Conservation (phyloP, 2,329 filamentous ascomycete species). For the Ceratocystis harringtonii region DNA sequence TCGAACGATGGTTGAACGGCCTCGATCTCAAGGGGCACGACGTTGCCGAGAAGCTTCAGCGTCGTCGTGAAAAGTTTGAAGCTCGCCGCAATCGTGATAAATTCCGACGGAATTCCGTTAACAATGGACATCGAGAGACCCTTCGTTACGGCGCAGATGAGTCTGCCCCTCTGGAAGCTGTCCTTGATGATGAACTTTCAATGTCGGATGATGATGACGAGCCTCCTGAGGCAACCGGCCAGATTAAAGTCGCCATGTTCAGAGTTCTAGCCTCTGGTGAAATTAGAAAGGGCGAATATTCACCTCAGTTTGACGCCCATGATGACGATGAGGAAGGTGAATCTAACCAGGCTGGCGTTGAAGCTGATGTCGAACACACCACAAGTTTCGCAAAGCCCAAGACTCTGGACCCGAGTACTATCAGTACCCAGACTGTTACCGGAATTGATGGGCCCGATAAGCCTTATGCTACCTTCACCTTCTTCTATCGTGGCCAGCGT, state of each 20-base stretch:
- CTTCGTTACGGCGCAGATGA: conserved; percentile 70
- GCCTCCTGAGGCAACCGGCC: conserved; percentile 82
- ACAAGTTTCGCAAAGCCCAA: conserved; percentile 97
- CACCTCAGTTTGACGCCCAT: conserved; percentile 90
- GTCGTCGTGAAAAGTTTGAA: conserved; percentile 66
- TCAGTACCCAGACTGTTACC: conserved; percentile 98
- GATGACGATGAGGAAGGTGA: conserved; percentile 61
- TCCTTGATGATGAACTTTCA: conserved; percentile 55
- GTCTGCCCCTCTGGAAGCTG: conserved; percentile 55
- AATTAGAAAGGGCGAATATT: conserved; percentile 96
- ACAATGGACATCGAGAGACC: conserved; percentile 33
- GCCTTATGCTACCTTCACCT: conserved; percentile 93
- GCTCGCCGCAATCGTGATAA: conserved; percentile 48
- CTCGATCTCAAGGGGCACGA: conserved; percentile 89
- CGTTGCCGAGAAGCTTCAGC: conserved; percentile 77
- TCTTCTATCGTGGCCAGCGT: conserved; percentile 94
- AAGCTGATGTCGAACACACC: conserved; percentile 84
- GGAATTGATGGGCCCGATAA: conserved; percentile 92
- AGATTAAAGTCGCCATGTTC: conserved; percentile 97
- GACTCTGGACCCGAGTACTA: conserved; percentile 87
- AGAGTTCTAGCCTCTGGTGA: conserved; percentile 88
- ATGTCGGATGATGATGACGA: conserved; percentile 76
- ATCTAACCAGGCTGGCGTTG: conserved; percentile 23
- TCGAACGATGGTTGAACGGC: conserved; percentile 93
- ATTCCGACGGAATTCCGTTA: conserved; percentile 18